Conservation (phyloP, 768 basidiomycete species). For the Crassisporium funariophilum region DNA sequence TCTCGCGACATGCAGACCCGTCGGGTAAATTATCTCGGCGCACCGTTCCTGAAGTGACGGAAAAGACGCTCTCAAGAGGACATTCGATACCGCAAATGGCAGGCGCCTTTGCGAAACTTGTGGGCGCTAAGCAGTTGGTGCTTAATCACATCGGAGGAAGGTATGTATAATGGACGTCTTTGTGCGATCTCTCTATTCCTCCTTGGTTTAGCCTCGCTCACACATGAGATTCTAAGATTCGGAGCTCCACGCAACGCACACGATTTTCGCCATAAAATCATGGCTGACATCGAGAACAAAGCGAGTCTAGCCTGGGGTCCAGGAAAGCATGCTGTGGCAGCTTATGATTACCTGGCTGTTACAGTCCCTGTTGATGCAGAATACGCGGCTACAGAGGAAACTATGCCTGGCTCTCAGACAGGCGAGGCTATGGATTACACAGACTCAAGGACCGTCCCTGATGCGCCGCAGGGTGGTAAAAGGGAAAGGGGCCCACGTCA, state of each 20-base stretch:
- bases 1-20: slow-evolving; percentile 57
- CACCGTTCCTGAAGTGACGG: slow-evolving; percentile 40
- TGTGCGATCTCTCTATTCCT: slow-evolving; percentile 7
- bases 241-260: slow-evolving; percentile 45
- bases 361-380: slow-evolving; percentile 32
- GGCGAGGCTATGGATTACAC: too few relatives aligned
- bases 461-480: too few relatives aligned
- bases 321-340: slow-evolving; percentile 47
- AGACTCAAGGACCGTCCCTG: too few relatives aligned
- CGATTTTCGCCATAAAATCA: slow-evolving; percentile 45
- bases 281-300: slow-evolving; percentile 62
- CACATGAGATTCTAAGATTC: slow-evolving; percentile 42
- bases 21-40: slow-evolving; percentile 40
- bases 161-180: slow-evolving; percentile 36
- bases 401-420: neutral
- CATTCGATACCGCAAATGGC: slow-evolving; percentile 84
- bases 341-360: slow-evolving; percentile 59
- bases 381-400: neutral
- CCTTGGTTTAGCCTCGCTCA: neutral
- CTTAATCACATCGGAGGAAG: slow-evolving; percentile 79
- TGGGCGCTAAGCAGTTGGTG: slow-evolving; percentile 62
- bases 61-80: slow-evolving; percentile 63
- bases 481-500: too few relatives aligned
- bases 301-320: slow-evolving; percentile 62
- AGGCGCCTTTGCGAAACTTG: slow-evolving; percentile 66